Evolutionary conservation across 2,329 filamentous ascomycete genomes (phyloP).

Genomic region (Rachicladosporium sp.): DNA sequence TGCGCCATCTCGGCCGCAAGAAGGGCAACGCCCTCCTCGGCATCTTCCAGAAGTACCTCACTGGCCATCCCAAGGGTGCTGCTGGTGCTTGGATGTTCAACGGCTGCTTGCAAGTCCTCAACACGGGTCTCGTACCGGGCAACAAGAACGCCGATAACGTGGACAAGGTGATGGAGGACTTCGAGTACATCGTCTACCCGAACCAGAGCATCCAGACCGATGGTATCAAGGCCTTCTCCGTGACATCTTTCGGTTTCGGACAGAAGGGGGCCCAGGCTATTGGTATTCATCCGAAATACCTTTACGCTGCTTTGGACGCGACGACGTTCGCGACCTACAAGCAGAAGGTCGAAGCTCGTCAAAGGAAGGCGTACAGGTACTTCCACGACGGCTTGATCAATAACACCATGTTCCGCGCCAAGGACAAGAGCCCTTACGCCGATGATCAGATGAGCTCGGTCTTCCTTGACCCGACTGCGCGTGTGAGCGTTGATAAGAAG

Average conservation of each 20-base stretch:
- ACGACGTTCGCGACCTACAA: constrained; percentile 71
- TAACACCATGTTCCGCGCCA: constrained; percentile 94
- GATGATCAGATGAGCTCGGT: constrained; percentile 77
- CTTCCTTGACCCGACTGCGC: constrained; percentile 86
- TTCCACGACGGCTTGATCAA: constrained; percentile 98
- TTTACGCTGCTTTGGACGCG: constrained; percentile 88
- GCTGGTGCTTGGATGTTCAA: constrained; percentile 99
- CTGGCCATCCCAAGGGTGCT: constrained; percentile 97
- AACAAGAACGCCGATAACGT: constrained; percentile 98
- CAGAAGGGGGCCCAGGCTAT: constrained; percentile 98
- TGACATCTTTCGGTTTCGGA: constrained; percentile 97
- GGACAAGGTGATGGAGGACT: constrained; percentile 91
- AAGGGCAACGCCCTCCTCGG: constrained; percentile 94
- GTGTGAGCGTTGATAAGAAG: constrained; percentile 79
- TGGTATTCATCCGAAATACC: constrained; percentile 90
- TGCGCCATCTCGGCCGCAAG: constrained; percentile 83
- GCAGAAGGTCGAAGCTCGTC: constrained; percentile 76
- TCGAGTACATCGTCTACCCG: constrained; percentile 94
- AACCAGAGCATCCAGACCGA: constrained; percentile 93
- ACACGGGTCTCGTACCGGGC: constrained; percentile 84
- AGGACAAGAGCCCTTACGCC: constrained; percentile 78
- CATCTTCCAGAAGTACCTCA: constrained; percentile 99
- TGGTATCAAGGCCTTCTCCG: constrained; percentile 94
- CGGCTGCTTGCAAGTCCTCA: constrained; percentile 88
- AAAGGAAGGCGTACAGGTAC: constrained; percentile 98